phyloP scores from a whole-genome alignment of 73 alveolate species.

The Paramecium sexaurelia region DNA sequence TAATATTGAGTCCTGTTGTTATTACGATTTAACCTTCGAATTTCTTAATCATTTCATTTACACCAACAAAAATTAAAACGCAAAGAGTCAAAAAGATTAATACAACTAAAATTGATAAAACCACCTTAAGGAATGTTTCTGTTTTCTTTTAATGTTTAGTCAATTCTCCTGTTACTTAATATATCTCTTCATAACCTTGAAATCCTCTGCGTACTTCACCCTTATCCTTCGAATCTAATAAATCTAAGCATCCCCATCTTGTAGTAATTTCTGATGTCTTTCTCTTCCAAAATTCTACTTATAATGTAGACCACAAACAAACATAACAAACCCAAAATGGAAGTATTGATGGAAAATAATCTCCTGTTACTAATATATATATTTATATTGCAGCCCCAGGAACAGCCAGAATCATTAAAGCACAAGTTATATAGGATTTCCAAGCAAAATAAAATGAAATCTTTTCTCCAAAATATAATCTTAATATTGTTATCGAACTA shows the following conservation, averaged over 20 bases:
- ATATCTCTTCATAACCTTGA: constrained; percentile 59
- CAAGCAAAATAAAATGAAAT: constrained; percentile 66
- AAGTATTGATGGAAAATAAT: background rate
- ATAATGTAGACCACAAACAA: constrained; percentile 57
- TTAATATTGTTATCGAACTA: constrained; percentile 45
- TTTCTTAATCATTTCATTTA: background rate
- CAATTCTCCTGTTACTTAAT: constrained; percentile 57
- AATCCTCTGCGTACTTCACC: constrained; percentile 51
- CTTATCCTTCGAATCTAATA: constrained; percentile 20
- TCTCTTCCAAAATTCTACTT: constrained; percentile 66
- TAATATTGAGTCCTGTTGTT: background rate
- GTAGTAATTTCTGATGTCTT: constrained; percentile 62
- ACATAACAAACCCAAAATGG: constrained; percentile 65
- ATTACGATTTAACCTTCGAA: background rate
- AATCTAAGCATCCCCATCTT: constrained; percentile 70
- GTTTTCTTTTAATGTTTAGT: constrained; percentile 61
- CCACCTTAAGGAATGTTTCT: constrained; percentile 20
- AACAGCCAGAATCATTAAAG: constrained; percentile 3
- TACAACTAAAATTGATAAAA: constrained; percentile 19
- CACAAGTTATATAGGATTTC: constrained; percentile 66
- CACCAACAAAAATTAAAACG: constrained; percentile 31
- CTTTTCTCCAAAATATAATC: constrained; percentile 67
- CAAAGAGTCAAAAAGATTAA: constrained; percentile 17
- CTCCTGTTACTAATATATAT: constrained; percentile 49
- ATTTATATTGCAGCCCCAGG: constrained; percentile 59